Evolutionary conservation across 192 early-diverging fungal species (phyloP).

Genomic region (Coemansia sp.): DNA sequence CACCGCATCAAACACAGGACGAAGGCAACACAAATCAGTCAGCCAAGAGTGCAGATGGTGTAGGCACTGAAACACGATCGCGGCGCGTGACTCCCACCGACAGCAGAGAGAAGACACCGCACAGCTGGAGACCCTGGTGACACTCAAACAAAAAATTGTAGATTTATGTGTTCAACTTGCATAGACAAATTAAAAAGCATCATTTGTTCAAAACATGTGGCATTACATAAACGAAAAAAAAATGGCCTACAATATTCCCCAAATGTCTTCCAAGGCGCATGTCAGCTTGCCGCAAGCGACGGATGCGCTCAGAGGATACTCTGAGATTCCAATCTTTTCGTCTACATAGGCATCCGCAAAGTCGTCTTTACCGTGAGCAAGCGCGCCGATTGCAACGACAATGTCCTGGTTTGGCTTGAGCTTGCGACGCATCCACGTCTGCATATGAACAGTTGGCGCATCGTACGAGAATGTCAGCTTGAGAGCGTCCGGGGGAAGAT

Average conservation of each 20-base stretch:
- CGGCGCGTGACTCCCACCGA: constrained; percentile 25
- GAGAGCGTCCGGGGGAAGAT: constrained; percentile 76
- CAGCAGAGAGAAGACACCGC: constrained; percentile 3
- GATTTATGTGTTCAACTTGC: background rate
- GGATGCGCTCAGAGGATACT: constrained; percentile 94
- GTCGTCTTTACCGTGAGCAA: constrained; percentile 94
- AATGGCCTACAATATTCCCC: constrained; percentile 70
- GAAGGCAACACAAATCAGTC: background rate
- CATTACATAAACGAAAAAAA: background rate
- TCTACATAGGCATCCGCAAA: constrained; percentile 96
- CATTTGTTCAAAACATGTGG: background rate
- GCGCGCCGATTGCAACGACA: constrained; percentile 90
- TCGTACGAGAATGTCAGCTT: constrained; percentile 80
- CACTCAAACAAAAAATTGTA: background rate
- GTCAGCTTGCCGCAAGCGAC: constrained; percentile 97
- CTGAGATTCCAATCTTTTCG: constrained; percentile 95
- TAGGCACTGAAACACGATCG: constrained; percentile 2
- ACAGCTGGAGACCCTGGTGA: constrained; percentile 43
- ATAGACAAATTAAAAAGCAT: no score
- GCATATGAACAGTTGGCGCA: constrained; percentile 77
- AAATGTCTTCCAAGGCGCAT: constrained; percentile 84
- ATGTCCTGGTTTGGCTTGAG: constrained; percentile 78
- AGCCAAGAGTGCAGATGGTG: constrained; percentile 3
- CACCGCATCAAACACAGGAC: constrained; percentile 11
- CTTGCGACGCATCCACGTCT: constrained; percentile 73